Conservation (phyloP, 495 filamentous ascomycete genomes). For the Lindgomyces ingoldianus region DNA sequence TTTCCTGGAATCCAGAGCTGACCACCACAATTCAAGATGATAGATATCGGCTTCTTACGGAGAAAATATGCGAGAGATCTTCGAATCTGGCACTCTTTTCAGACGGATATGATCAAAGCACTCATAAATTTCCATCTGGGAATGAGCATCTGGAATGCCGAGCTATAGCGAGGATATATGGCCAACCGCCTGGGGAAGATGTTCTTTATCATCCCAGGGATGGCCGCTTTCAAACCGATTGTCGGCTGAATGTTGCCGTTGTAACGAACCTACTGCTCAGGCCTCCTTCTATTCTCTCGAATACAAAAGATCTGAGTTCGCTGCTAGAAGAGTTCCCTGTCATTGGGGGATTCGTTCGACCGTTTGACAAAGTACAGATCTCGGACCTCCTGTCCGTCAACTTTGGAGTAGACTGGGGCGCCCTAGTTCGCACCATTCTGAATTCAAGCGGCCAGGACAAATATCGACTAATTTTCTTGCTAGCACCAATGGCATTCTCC, state of each 20-base stretch:
- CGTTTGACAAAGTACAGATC: constrained; percentile 41
- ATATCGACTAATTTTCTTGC: constrained; percentile 49
- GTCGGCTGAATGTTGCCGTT: constrained; percentile 41
- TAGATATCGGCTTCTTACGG: constrained; percentile 45
- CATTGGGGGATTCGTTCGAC: constrained; percentile 47
- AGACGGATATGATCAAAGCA: neutral
- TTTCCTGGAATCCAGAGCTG: constrained; percentile 41
- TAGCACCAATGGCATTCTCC: constrained; percentile 48
- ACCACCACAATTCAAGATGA: constrained; percentile 59
- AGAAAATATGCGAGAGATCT: constrained; percentile 49
- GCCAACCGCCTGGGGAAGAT: neutral
- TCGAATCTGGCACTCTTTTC: constrained; percentile 43
- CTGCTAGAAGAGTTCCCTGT: constrained; percentile 44
- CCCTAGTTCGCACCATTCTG: constrained; percentile 44
- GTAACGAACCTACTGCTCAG: constrained; percentile 38
- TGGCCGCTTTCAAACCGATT: neutral
- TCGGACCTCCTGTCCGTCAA: constrained; percentile 43
- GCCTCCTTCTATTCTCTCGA: constrained; percentile 36
- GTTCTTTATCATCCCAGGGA: constrained; percentile 34
- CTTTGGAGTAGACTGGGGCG: constrained; percentile 50
- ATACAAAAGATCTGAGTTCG: constrained; percentile 37
- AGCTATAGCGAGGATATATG: neutral
- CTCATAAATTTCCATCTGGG: neutral
- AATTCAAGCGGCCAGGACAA: constrained; percentile 28
- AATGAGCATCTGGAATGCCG: constrained; percentile 5